Evolutionary conservation across 2,329 filamentous ascomycete genomes (phyloP).

Genomic region (Epichloe uncinata): DNA sequence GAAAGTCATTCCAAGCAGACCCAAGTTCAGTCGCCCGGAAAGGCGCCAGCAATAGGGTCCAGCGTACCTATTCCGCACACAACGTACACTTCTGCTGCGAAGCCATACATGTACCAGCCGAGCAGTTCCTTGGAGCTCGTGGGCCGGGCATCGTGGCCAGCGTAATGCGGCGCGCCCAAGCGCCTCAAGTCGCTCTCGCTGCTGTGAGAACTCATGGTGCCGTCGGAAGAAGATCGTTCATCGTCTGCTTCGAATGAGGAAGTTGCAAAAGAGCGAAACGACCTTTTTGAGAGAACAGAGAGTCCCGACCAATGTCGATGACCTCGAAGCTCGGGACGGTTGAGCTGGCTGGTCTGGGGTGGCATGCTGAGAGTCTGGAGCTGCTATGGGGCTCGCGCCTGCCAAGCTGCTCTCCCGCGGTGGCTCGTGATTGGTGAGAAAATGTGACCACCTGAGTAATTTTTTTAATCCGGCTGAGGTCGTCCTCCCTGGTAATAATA

Average conservation of each 20-base stretch:
- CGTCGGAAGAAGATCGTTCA: conserved; percentile 39
- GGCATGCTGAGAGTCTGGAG: conserved; percentile 5
- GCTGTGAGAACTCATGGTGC: conserved; percentile 22
- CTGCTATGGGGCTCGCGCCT: background rate
- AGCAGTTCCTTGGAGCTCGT: conserved; percentile 78
- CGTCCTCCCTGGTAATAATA: no score
- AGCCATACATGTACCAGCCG: conserved; percentile 94
- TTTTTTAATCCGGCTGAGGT: no score
- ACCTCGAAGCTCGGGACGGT: conserved; percentile 28
- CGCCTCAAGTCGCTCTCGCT: conserved; percentile 24
- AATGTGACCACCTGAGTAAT: background rate
- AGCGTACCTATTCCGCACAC: conserved; percentile 62
- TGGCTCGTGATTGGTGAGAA: conserved; percentile 1
- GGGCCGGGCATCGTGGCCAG: conserved; percentile 74
- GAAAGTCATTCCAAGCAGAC: background rate
- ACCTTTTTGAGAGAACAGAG: conserved; percentile 38
- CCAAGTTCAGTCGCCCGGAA: background rate
- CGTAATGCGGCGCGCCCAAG: conserved; percentile 42
- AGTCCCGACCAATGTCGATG: conserved; percentile 33
- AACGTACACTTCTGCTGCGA: conserved; percentile 92
- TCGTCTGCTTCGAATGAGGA: conserved; percentile 58
- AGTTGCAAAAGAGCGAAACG: conserved; percentile 40
- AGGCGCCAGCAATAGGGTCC: no score
- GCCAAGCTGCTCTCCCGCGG: background rate
- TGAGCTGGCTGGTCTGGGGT: conserved; percentile 9